phyloP scores from a whole-genome alignment of 805 yeast species.

The Ogataea ramenticola region DNA sequence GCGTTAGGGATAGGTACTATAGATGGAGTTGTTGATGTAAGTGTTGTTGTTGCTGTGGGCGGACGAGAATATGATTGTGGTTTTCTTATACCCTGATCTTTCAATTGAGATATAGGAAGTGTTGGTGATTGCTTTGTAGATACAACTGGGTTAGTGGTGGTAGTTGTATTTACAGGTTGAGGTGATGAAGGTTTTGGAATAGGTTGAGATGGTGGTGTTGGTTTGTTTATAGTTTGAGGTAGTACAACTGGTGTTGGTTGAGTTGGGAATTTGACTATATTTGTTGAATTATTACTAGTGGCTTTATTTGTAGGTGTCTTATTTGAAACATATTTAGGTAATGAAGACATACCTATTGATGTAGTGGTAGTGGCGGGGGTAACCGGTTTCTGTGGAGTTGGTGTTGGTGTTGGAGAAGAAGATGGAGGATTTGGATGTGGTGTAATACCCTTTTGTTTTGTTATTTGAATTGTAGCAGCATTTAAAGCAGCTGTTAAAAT shows the following conservation, averaged over 20 bases:
- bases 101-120: neutral
- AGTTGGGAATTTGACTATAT: neutral
- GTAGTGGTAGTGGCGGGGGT: slow-evolving; percentile 5
- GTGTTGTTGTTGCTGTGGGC: no score
- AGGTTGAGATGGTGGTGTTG: slow-evolving; percentile 1
- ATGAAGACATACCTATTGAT: slow-evolving; percentile 1
- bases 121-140: neutral
- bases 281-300: neutral
- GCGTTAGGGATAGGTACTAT: neutral
- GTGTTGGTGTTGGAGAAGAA: slow-evolving; percentile 1
- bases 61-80: slow-evolving; percentile 23
- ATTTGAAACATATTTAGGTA: neutral
- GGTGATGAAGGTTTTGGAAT: slow-evolving; percentile 10
- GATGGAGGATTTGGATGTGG: slow-evolving; percentile 8
- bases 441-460: slow-evolving; percentile 43
- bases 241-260: neutral
- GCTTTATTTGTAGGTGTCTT: slow-evolving; percentile 8
- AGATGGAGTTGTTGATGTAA: slow-evolving; percentile 4
- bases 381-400: neutral
- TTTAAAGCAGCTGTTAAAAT: slow-evolving; percentile 76
- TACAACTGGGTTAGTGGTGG: no score
- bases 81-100: slow-evolving; percentile 12
- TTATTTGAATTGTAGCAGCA: slow-evolving; percentile 61
- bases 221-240: neutral
- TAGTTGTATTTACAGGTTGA: slow-evolving; percentile 12